Percentiles rank a stretch among this genome's conserved stretches.
Conservation (phyloP, 2,329 filamentous ascomycete genomes). For the Ophiostoma pallidulum region DNA sequence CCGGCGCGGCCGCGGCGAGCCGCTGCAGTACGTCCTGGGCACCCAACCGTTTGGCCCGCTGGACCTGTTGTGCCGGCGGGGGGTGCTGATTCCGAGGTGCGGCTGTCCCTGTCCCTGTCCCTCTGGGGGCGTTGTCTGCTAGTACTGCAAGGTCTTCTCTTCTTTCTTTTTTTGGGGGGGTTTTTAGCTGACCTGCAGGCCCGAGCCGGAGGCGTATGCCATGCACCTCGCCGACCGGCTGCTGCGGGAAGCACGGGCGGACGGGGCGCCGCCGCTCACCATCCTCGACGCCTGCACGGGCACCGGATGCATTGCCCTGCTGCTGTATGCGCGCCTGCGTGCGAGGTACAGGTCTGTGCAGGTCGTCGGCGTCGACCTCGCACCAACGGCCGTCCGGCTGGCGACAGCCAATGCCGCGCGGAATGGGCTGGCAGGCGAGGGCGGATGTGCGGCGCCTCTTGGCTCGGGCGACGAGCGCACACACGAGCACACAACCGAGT, state of each 20-base stretch:
- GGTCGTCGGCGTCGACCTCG: conserved; percentile 67
- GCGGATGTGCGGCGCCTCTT: too few species aligned
- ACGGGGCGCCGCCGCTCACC: conserved; percentile 32
- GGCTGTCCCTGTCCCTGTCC: too few species aligned
- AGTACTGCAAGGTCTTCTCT: conserved; percentile 17
- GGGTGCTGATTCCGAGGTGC: conserved; percentile 79
- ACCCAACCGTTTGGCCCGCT: conserved; percentile 80
- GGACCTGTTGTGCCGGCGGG: conserved; percentile 64
- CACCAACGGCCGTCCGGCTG: conserved; percentile 52
- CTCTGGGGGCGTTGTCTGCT: too few species aligned
- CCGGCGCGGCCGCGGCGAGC: conserved; percentile 51
- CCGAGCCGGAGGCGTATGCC: conserved; percentile 64
- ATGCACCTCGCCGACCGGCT: conserved; percentile 38
- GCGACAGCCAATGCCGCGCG: conserved; percentile 52
- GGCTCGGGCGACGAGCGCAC: too few species aligned
- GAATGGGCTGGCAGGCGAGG: conserved; percentile 31
- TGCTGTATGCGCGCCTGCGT: conserved; percentile 51
- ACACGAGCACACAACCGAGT: too few species aligned
- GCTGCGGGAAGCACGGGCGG: background rate
- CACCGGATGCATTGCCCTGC: conserved; percentile 78
- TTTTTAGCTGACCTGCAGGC: conserved; percentile 24
- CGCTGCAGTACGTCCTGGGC: conserved; percentile 83
- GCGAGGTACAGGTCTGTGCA: conserved; percentile 31
- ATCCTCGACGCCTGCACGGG: conserved; percentile 86
- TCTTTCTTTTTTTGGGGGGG: background rate